phyloP scores from a whole-genome alignment of 2,329 filamentous ascomycete species.

The Myriangium duriaei region DNA sequence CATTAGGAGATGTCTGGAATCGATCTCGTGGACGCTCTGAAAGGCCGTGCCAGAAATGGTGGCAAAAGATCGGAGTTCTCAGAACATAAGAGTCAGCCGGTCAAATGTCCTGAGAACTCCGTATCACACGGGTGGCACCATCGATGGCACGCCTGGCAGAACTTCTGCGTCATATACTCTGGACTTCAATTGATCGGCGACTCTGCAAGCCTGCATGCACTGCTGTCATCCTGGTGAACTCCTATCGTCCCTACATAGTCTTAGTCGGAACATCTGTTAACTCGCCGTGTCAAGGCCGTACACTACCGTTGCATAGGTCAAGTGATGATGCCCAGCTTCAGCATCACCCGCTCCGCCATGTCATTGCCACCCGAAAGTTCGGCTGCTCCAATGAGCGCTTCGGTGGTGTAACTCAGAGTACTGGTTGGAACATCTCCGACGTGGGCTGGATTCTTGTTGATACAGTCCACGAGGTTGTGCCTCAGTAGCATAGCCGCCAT shows the following conservation, averaged over 20 bases:
- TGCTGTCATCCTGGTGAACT: no score
- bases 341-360: not conserved
- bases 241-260: slow-evolving; percentile 3
- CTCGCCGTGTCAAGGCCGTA: slow-evolving; percentile 2
- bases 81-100: not conserved
- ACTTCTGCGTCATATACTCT: not conserved
- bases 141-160: not conserved
- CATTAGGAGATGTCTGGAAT: not conserved
- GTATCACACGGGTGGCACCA: not conserved
- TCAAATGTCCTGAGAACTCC: not conserved
- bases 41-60: not conserved
- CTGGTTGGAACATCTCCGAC: not conserved
- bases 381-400: slow-evolving; percentile 5
- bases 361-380: slow-evolving; percentile 1
- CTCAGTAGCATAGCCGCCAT: not conserved
- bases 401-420: not conserved
- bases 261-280: no score
- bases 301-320: not conserved
- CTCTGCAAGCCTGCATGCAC: not conserved
- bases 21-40: not conserved
- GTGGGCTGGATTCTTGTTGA: slow-evolving; percentile 2
- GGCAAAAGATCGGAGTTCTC: not conserved
- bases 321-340: not conserved
- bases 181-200: not conserved
- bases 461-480: not conserved